phyloP scores from a whole-genome alignment of 225 moss, liverwort and hornwort genomes.

The Physcomitrellopsis africana region DNA sequence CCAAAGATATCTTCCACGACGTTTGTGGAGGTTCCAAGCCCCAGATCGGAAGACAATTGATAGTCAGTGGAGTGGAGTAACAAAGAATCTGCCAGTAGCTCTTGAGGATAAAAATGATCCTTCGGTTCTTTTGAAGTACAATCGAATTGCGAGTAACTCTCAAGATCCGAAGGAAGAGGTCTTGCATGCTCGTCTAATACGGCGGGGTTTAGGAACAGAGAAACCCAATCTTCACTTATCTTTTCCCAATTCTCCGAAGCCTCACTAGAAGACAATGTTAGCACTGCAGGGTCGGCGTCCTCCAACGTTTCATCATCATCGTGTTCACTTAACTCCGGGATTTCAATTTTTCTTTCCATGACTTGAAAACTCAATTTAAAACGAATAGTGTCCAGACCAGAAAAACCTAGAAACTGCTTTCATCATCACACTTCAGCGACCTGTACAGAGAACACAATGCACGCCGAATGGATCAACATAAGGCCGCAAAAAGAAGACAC shows the following conservation, averaged over 20 bases:
- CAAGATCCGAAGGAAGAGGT: constrained; percentile 31
- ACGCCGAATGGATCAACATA: background rate
- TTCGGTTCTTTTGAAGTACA: constrained; percentile 25
- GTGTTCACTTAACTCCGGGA: constrained; percentile 1
- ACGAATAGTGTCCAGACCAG: background rate
- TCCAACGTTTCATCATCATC: constrained; percentile 33
- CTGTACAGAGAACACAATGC: constrained; percentile 22
- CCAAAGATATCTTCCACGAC: constrained; percentile 32
- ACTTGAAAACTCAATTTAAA: background rate
- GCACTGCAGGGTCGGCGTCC: constrained; percentile 12
- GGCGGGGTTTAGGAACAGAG: constrained; percentile 50
- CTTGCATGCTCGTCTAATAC: constrained; percentile 40
- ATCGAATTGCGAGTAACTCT: constrained; percentile 31
- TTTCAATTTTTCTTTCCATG: constrained; percentile 49
- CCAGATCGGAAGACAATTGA: constrained; percentile 31
- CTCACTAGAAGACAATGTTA: constrained; percentile 24
- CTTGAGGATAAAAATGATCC: constrained; percentile 37
- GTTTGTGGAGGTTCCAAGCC: constrained; percentile 39
- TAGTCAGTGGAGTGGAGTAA: constrained; percentile 35
- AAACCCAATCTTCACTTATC: constrained; percentile 76
- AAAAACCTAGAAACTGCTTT: background rate
- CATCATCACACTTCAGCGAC: constrained; percentile 15
- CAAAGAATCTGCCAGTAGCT: constrained; percentile 34
- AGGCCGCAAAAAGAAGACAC: background rate
- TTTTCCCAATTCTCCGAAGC: constrained; percentile 53